Base-by-base conservation (phyloP, 306 rosid species). In the Cucumis hystrix region DNA sequence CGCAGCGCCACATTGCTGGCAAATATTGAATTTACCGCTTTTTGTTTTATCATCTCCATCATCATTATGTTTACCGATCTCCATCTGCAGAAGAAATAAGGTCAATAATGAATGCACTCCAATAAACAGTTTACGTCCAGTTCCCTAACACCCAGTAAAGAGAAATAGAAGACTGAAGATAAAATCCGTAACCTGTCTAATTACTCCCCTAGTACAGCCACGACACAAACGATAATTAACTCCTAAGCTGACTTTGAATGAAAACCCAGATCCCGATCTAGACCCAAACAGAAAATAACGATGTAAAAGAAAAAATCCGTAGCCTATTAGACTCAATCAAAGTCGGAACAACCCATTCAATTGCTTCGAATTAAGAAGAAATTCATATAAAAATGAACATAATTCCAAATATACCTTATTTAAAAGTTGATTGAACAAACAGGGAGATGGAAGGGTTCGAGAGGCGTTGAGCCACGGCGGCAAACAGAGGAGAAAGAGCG, bases 1-100 rank as follows among this genome's bases (percentile, higher is more conserved):
- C 52, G 77, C 80, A 43, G 81, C 93, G 78, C 93, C 97, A 72
- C 99, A 92, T 18, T 89, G 84, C 69, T 78, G 65, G 55, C 99
- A 95, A 8, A 87, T 82, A 78, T 89, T 86, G 64, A 88, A 65
- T 63, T 84, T 82, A 12, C 9, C 17, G 5, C 57, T 67, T 72
- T 62, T 82, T 1, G 47, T 43, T n/a, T 76, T 83, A 5, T 13
- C 62, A 69, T 65, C 84, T 74, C 49, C 76, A 64, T 82, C 86
- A 45, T 17, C 72, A 14, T 55, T 76, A 18, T 81, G 14, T 9
- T 28, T 83, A 70, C 84, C 93, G 25, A 70, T 52, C 81, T 87
- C 96, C 18, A 88, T 91, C 97, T 92, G 2, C 1, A 62, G 33
- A 70, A 45, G 37, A 7, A 68, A 25, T 4, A 15, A 72, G 39